Evolutionary conservation across 768 basidiomycete genomes (phyloP).

Genomic region (Nidula microcarpa): DNA sequence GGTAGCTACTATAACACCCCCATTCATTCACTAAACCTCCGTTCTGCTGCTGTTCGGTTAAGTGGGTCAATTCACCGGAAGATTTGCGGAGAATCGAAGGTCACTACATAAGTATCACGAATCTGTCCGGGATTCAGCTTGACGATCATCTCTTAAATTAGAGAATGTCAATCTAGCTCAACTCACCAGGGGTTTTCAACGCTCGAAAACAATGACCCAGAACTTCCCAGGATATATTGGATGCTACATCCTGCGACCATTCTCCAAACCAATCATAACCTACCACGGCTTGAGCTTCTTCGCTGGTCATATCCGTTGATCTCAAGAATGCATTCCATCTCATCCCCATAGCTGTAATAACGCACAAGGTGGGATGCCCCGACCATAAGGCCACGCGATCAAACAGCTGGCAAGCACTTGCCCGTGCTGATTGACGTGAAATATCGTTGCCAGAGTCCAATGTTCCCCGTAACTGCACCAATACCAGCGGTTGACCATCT

Average conservation of each 20-base stretch:
- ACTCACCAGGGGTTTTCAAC: constrained; percentile 7
- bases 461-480: constrained; percentile 5
- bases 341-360: constrained; percentile 7
- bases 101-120: no score
- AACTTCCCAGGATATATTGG: constrained; percentile 5
- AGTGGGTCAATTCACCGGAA: no score
- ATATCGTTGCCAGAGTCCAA: not conserved
- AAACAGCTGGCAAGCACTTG: constrained; percentile 5
- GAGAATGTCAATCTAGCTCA: no score
- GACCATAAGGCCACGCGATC: constrained; percentile 10
- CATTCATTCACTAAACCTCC: no score
- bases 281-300: not conserved
- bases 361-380: constrained; percentile 8
- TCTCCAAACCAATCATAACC: constrained; percentile 10
- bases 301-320: constrained; percentile 13
- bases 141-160: no score
- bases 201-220: constrained; percentile 9
- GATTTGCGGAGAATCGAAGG: no score
- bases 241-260: constrained; percentile 8
- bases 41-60: no score
- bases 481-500: constrained; percentile 6
- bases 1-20: no score
- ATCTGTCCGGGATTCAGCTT: no score
- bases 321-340: constrained; percentile 11
- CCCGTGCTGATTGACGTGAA: constrained; percentile 1